Percentiles rank a stretch among this genome's conserved stretches.
Conservation (phyloP, 2,329 filamentous ascomycete genomes). For the Claviceps digitariae region DNA sequence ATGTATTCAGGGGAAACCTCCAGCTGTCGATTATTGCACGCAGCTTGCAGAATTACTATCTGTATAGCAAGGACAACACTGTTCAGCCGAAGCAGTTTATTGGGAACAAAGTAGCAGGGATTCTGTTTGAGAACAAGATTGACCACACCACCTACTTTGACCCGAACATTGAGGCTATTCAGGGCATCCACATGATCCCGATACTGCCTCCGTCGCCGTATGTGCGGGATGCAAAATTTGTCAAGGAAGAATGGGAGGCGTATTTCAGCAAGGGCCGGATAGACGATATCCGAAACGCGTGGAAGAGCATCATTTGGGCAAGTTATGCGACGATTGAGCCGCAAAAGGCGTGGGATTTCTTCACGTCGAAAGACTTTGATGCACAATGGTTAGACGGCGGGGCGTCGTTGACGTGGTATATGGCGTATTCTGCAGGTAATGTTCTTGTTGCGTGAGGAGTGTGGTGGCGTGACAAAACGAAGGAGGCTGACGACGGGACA, state of each 20-base stretch:
- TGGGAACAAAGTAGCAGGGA: constrained; percentile 59
- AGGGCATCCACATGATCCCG: constrained; percentile 75
- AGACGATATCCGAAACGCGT: constrained; percentile 56
- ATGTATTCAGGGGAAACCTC: constrained; percentile 51
- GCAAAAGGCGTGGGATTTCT: constrained; percentile 57
- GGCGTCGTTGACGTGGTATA: constrained; percentile 71
- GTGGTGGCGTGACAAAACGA: neutral
- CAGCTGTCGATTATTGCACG: constrained; percentile 70
- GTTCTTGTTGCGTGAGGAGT: neutral
- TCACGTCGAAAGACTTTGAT: constrained; percentile 53
- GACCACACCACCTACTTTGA: constrained; percentile 91
- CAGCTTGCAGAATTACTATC: constrained; percentile 66
- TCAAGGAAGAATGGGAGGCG: constrained; percentile 67
- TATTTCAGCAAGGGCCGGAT: constrained; percentile 60
- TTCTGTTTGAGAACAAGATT: constrained; percentile 87
- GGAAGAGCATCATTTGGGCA: constrained; percentile 73
- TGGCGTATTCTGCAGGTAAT: constrained; percentile 62
- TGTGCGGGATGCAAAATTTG: constrained; percentile 55
- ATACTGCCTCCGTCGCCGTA: constrained; percentile 55
- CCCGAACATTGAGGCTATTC: constrained; percentile 53
- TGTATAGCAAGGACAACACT: constrained; percentile 57
- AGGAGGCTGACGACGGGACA: neutral
- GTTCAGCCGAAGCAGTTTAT: constrained; percentile 64
- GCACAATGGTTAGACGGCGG: constrained; percentile 65
- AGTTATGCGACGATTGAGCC: constrained; percentile 73